Base-by-base conservation (phyloP, 768 basidiomycete genomes). In the Glaciozyma antarctica region DNA sequence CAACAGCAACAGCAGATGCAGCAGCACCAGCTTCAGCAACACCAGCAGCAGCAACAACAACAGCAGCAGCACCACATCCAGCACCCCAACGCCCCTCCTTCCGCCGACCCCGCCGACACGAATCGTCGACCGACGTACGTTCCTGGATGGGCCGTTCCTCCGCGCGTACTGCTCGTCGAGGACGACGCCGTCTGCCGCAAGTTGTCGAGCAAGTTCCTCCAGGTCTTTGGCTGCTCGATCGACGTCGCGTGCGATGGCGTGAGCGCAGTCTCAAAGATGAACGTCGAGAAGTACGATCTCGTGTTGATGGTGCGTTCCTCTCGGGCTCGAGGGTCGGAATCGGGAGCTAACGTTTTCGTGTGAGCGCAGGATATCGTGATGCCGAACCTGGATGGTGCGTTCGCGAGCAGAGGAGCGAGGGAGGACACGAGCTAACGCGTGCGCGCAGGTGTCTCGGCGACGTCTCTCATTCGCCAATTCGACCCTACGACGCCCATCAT, bases 401-500 rank as follows among this genome's bases (percentile, higher is more conserved):
- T 30, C 21, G 4, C 16, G 17, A 21, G 5, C 88, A 3, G 87
- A 15, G 12, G 21, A 3, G 10, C 34, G 15, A 19, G 9, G 32
- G 34, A 26, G n/a, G 12, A 41, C 53, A 17, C 12, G n/a, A 45
- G 60, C 54, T 34, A 5, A 28, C 22, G 5, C 22, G 28, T 88
- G 75, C 78, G 89, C 72, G 86, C 91, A 68, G 90, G 91, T 34
- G 85, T 92, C 32, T 86, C 86, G 5, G 94, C 94, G 15, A 97
- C 94, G 45, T 90, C 86, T 63, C 77, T 97, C 72, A 95, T 98
- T 71, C 82, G 94, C 22, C 89, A 92, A 78, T 98, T 97, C 75
- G 92, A 97, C 78, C 84, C 85, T 64, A 87, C 86, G 79, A 95
- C 93, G 49, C 94, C 94, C 7, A 97, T 98, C 75, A 95, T 98